Evolutionary conservation across 805 yeast genomes (phyloP), one percentile per base, ranked within the genome.

Genomic region (Barnettozyma botsteinii): DNA sequence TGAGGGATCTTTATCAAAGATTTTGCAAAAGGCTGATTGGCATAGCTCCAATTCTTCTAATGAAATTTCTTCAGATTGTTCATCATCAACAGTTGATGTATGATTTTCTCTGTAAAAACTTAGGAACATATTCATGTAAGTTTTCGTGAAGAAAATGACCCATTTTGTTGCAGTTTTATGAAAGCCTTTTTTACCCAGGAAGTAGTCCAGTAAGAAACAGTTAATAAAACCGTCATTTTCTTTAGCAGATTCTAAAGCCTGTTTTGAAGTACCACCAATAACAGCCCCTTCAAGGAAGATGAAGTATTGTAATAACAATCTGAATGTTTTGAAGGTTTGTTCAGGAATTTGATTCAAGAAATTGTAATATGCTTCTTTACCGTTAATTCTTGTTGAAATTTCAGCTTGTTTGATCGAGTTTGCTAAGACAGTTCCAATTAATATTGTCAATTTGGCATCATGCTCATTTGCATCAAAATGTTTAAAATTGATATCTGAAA

Each of bases 351-450:
- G 64, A 12, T 51, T 45, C 32, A 64, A 45, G 37, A 66, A 62
- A 3, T 55, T 54, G 1, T 39, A 40, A 22, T 62, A 59, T 4
- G 70, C 53, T 9, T 59, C 51, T 12, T 52, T 49, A 20, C 59
- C 58, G 31, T 71, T 69, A n/a, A 70, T 53, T 53, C 89, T 67
- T 1, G 79, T 66, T 0, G 80, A 51, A 18, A 81, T 72, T 50
- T 83, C 89, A 28, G 70, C 59, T 70, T 79, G 74, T 19, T 73
- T 66, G 20, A 82, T 67, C 0, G 80, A 71, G 45, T 72, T 66
- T 2, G 76, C 12, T 18, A 38, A 19, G n/a, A 38, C n/a, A 10
- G 36, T 9, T 5, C 26, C 27, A 73, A 31, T 74, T 35, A n/a
- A 29, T n/a, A 13, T 7, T 4, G 23, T 36, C 4, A 34, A 17